phyloP scores from a whole-genome alignment of 2,329 filamentous ascomycete genomes.

The Helotiales sp. region DNA sequence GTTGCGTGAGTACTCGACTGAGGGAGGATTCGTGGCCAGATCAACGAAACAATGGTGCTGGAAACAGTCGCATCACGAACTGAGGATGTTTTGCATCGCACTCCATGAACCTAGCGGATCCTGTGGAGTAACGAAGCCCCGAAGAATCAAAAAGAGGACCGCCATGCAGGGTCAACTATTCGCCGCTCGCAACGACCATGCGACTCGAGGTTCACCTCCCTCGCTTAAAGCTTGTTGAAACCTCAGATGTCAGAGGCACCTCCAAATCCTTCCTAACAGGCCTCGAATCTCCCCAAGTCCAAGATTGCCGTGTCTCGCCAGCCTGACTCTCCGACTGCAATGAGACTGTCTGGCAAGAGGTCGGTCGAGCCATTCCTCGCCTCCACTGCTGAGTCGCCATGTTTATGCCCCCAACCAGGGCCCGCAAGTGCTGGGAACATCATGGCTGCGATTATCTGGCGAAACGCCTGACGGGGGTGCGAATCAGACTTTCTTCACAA shows the following conservation, averaged over 20 bases:
- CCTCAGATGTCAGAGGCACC: conserved; percentile 12
- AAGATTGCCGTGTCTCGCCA: conserved; percentile 21
- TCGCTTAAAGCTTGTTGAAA: conserved; percentile 25
- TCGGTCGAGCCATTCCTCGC: conserved; percentile 15
- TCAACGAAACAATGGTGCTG: conserved; percentile 13
- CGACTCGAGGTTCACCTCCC: conserved; percentile 11
- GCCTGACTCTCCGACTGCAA: conserved; percentile 27
- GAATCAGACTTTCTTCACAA: conserved; percentile 8
- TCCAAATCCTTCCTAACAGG: neutral
- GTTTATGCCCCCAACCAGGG: conserved; percentile 7
- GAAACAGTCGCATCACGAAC: conserved; percentile 2
- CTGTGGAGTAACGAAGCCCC: neutral
- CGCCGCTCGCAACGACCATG: conserved; percentile 1
- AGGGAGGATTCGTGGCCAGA: neutral
- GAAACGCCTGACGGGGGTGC: conserved; percentile 22
- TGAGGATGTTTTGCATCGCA: conserved; percentile 16
- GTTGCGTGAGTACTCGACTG: conserved; percentile 2
- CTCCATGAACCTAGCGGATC: conserved; percentile 5
- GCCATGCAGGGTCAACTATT: neutral
- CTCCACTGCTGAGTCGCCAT: conserved; percentile 7
- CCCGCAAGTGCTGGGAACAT: neutral
- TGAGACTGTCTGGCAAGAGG: conserved; percentile 27
- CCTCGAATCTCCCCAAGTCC: conserved; percentile 13
- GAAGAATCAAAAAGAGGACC: neutral
- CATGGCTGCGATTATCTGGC: conserved; percentile 12